These are phyloP conservation scores for Xylariaceae sp. DNA, from an alignment of 2,329 filamentous ascomycete species.

Conservation along the genomic window DNA sequence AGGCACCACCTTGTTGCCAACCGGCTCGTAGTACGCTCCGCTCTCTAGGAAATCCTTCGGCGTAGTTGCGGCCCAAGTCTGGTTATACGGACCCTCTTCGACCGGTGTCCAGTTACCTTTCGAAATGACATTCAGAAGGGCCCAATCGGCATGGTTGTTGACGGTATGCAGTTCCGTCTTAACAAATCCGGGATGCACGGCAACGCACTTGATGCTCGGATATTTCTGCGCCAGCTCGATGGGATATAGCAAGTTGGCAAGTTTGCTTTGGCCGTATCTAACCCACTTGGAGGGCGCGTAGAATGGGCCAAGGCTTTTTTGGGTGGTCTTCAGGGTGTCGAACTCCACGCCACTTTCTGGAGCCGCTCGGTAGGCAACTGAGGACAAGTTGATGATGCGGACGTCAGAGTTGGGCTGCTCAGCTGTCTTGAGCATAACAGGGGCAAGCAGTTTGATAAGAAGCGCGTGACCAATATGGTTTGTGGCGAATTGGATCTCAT, in stretches of 20 bases:
- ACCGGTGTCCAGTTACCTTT: conserved; percentile 29
- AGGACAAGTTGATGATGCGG: conserved; percentile 22
- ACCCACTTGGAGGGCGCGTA: too few species aligned
- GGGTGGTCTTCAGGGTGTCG: conserved; percentile 22
- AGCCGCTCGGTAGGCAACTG: conserved; percentile 7
- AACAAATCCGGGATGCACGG: conserved; percentile 41
- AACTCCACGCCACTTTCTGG: conserved; percentile 23
- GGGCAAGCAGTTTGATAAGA: conserved; percentile 37
- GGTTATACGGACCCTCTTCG: conserved; percentile 47
- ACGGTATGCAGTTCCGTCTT: conserved; percentile 36
- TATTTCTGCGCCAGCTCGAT: conserved; percentile 39
- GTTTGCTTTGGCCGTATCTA: conserved; percentile 45
- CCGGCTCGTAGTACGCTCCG: conserved; percentile 45
- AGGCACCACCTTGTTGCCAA: conserved; percentile 35
- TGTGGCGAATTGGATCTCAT: conserved; percentile 50
- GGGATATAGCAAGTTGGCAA: conserved; percentile 43
- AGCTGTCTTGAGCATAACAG: conserved; percentile 16
- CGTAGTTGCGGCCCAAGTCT: conserved; percentile 47
- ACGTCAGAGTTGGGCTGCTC: conserved; percentile 20
- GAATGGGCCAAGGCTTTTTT: conserved; percentile 18
- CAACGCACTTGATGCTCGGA: conserved; percentile 34
- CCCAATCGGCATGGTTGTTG: conserved; percentile 23
- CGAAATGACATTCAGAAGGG: conserved; percentile 24
- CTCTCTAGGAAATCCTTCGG: conserved; percentile 31
- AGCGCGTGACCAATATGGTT: conserved; percentile 52